Evolutionary conservation across 2,329 filamentous ascomycete genomes (phyloP).

Genomic region (Nemania sp.): DNA sequence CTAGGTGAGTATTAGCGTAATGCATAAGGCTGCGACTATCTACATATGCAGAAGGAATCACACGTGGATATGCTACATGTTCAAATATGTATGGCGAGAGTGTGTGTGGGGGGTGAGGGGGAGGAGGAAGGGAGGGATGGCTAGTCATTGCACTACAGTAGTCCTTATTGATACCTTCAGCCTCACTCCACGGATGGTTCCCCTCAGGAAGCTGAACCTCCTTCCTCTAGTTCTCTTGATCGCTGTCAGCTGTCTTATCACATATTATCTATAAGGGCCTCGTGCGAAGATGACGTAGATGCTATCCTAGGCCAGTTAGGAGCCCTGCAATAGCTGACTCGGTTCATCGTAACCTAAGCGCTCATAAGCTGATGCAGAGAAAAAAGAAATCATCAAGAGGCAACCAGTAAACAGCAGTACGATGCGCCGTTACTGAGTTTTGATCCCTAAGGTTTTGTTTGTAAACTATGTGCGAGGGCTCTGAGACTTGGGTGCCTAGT

Average conservation of each 20-base stretch:
- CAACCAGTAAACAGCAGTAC: background rate
- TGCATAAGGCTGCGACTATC: background rate
- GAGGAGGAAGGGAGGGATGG: background rate
- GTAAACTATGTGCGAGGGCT: background rate
- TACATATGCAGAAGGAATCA: background rate
- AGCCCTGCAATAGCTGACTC: background rate
- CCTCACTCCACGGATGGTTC: background rate
- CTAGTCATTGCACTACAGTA: background rate
- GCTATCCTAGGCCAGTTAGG: background rate
- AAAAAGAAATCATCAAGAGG: background rate
- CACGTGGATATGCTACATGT: background rate
- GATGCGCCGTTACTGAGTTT: background rate
- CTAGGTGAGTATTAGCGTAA: conserved; percentile 3
- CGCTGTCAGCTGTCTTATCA: background rate
- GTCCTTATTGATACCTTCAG: conserved; percentile 3
- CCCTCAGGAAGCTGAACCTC: background rate
- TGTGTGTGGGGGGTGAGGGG: background rate
- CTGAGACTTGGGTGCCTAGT: background rate
- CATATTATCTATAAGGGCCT: background rate
- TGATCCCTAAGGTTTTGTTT: background rate
- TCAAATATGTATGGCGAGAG: too few species aligned
- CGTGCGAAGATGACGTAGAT: background rate
- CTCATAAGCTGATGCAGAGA: background rate
- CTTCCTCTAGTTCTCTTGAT: background rate
- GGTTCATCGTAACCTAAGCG: background rate